These are phyloP conservation scores for Fusarium sp. DNA, from an alignment of 2,329 filamentous ascomycete genomes.

Conservation along the genomic window DNA sequence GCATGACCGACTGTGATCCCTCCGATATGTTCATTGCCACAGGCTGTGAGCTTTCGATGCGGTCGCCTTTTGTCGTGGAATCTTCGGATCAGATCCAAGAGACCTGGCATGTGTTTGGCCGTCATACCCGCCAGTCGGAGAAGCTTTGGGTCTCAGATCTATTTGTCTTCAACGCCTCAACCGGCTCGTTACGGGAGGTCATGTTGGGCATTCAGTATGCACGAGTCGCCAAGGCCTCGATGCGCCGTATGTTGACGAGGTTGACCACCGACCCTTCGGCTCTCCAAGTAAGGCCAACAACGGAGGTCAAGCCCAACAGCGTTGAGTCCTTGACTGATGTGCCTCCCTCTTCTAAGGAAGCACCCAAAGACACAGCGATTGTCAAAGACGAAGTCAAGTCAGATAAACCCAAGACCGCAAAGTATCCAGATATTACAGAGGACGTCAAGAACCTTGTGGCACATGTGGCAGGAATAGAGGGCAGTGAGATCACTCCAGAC, in stretches of 20 bases:
- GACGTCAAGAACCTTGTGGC: background rate
- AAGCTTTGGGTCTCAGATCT: background rate
- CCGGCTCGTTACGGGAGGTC: background rate
- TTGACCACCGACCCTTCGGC: background rate
- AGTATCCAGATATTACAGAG: background rate
- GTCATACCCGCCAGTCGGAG: background rate
- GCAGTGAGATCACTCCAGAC: background rate
- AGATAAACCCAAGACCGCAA: background rate
- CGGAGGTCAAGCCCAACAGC: too few species aligned
- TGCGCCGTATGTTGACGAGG: background rate
- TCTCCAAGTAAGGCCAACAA: background rate
- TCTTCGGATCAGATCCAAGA: background rate
- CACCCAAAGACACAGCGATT: too few species aligned
- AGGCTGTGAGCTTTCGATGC: constrained; percentile 1
- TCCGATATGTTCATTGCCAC: constrained; percentile 9
- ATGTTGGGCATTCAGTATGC: constrained; percentile 8
- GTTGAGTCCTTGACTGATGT: too few species aligned
- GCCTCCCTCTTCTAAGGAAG: background rate
- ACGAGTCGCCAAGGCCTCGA: background rate
- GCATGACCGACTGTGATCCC: background rate
- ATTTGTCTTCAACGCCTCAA: constrained; percentile 9
- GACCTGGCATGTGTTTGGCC: constrained; percentile 2
- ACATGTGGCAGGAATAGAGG: constrained; percentile 5
- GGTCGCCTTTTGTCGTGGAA: background rate
- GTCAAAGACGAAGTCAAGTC: background rate